A percentile compares a stretch with the other conserved stretches of the same genome.
phyloP scores from a whole-genome alignment of 768 basidiomycete species.

The Leccinum uliginosum region DNA sequence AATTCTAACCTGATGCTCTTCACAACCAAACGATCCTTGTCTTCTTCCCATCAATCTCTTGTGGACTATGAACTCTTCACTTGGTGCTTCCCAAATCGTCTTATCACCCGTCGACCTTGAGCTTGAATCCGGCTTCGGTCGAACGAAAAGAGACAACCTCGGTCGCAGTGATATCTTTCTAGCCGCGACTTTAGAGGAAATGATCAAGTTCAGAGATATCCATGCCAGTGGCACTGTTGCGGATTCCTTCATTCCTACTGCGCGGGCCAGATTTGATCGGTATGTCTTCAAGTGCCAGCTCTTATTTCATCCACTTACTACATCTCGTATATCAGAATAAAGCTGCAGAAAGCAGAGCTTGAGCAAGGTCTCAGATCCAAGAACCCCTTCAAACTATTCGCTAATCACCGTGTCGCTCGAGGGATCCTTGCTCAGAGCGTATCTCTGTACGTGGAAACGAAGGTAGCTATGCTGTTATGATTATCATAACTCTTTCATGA shows the following conservation, averaged over 20 bases:
- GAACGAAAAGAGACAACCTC: neutral
- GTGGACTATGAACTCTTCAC: neutral
- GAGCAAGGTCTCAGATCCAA: slow-evolving; percentile 1
- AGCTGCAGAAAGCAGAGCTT: neutral
- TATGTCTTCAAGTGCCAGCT: neutral
- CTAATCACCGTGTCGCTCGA: slow-evolving; percentile 2
- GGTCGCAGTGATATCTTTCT: neutral
- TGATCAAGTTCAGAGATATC: neutral
- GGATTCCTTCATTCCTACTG: neutral
- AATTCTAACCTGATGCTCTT: neutral
- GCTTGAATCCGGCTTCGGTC: slow-evolving; percentile 1
- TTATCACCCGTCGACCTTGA: neutral
- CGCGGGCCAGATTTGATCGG: slow-evolving; percentile 4
- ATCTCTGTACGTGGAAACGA: neutral
- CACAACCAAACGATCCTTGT: neutral
- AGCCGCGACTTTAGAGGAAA: slow-evolving; percentile 8
- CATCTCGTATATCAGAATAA: too few relatives aligned
- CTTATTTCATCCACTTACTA: too few relatives aligned
- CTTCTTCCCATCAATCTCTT: neutral
- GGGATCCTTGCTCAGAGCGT: slow-evolving; percentile 3
- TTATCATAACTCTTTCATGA: neutral
- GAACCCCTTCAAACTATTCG: slow-evolving; percentile 2
- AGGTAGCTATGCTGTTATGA: neutral
- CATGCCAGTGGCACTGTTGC: neutral
- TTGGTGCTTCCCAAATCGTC: neutral